Base-by-base conservation (phyloP, 2,329 filamentous ascomycete species). In the Aspergillus sp. region DNA sequence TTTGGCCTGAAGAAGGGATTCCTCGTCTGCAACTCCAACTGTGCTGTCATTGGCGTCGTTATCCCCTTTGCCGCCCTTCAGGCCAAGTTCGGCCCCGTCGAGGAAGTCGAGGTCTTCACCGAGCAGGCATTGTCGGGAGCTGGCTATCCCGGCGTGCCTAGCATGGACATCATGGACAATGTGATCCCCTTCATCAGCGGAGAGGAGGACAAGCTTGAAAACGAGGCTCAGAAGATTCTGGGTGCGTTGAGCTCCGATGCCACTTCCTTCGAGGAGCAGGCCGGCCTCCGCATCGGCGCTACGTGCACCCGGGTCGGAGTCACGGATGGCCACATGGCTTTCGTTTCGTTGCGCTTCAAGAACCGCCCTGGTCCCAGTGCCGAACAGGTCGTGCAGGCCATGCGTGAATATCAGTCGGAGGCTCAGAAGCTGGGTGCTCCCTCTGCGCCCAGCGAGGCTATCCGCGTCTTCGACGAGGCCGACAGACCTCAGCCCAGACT, bases 1-100 rank as follows among this genome's bases (percentile, higher is more conserved):
- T 83, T 88, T 71, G 77, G 78, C 24, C 79, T 96, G 42, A 78
- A 87, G 57, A 91, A 89, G 74, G 94, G 94, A 20, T 96, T 97
- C 77, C 77, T 97, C 35, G 90, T 96, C 55, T 97, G 93, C 82
- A 97, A 97, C 79, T 95, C 90, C 60, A 97, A 97, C 78, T 99
- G 94, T 76, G 93, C 93, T 51, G 93, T 96, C 66, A 96, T 97
- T 65, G 93, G 93, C 45, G 84, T 97, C 53, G 93, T 96, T 55
- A 95, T 96, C 58, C 94, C 94, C 20, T 93, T 96, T 67, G 91
- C 91, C 10, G 93, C 93, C 14, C 83, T 97, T 33, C 89, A 95
- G 72, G 83, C 86, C 48, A 85, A 83, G 63, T 96, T 97, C 65
- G 94, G 93, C 42, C 85, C 87, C n/a, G 79, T 87, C 26, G 79